Conservation (phyloP, 805 yeast genomes). For the Schizosaccharomyces lindneri region DNA sequence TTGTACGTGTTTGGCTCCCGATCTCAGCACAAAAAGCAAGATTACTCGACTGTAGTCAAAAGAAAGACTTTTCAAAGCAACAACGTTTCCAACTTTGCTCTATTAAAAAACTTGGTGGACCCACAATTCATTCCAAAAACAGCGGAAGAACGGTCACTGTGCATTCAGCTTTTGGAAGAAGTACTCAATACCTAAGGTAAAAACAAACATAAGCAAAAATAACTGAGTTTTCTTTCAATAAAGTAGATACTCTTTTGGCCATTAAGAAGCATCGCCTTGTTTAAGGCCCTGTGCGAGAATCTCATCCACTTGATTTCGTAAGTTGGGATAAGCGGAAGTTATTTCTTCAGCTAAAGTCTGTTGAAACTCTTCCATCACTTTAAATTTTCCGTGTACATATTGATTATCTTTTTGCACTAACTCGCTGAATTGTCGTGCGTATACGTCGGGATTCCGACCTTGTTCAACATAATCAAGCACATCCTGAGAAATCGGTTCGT, state of each 20-base stretch:
- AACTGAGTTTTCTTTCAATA: too few species aligned
- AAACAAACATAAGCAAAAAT: too few species aligned
- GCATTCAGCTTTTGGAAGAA: background rate
- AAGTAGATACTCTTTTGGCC: too few species aligned
- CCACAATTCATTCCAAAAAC: background rate
- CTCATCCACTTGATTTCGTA: slow-evolving; percentile 24
- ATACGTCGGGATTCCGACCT: slow-evolving; percentile 91
- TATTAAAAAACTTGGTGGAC: background rate
- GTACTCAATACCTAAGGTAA: background rate
- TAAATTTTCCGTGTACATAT: slow-evolving; percentile 59
- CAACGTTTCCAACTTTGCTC: background rate
- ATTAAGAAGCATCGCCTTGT: background rate
- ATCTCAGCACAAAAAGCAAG: background rate
- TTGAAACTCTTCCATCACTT: slow-evolving; percentile 28
- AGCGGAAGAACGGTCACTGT: background rate
- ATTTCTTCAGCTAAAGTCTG: slow-evolving; percentile 46
- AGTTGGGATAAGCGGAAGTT: slow-evolving; percentile 53
- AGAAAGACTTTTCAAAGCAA: background rate
- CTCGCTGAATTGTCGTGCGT: slow-evolving; percentile 88
- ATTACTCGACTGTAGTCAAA: background rate
- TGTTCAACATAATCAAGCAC: slow-evolving; percentile 82
- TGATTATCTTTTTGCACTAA: slow-evolving; percentile 79
- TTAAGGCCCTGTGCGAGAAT: background rate
- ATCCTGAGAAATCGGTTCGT: slow-evolving; percentile 36
- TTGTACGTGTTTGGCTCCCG: background rate